A percentile compares a stretch with the other conserved stretches of the same genome.
Evolutionary conservation across 1,284 basidiomycete species (phyloP).

Genomic region (Cutaneotrichosporon dermatis): DNA sequence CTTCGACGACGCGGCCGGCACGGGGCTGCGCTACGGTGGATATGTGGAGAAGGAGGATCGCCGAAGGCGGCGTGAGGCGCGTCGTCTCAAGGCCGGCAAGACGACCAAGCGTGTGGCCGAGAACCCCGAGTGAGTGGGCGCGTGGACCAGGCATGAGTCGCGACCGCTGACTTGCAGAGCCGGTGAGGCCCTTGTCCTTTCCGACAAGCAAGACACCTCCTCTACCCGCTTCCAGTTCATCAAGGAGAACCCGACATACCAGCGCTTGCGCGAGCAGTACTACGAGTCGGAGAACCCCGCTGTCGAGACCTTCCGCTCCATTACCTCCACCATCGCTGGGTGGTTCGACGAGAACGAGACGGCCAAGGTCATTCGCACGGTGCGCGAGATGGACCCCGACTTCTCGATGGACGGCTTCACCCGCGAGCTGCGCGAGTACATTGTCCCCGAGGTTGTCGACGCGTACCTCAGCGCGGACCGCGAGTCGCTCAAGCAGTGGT

Average conservation of each 20-base stretch:
- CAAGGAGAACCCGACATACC: conserved; percentile 58
- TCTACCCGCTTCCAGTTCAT: conserved; percentile 56
- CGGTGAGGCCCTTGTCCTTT: conserved; percentile 73
- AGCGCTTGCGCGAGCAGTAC: conserved; percentile 60
- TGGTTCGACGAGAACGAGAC: conserved; percentile 95
- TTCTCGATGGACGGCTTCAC: conserved; percentile 86
- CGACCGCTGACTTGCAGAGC: conserved; percentile 56
- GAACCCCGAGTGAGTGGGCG: conserved; percentile 68
- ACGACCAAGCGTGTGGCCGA: conserved; percentile 57
- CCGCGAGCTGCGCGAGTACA: conserved; percentile 90
- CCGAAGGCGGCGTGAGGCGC: conserved; percentile 65
- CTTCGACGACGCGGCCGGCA: conserved; percentile 70
- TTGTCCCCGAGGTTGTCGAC: conserved; percentile 95
- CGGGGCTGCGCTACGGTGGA: conserved; percentile 74
- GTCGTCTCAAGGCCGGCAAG: conserved; percentile 77
- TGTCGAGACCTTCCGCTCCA: conserved; percentile 70
- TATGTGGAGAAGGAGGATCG: conserved; percentile 89
- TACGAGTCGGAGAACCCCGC: conserved; percentile 93
- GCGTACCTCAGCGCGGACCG: conserved; percentile 87
- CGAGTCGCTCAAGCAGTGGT: conserved; percentile 83
- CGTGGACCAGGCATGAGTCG: neutral
- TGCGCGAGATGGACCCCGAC: conserved; percentile 79
- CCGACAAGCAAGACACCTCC: conserved; percentile 26
- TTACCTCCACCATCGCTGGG: conserved; percentile 82
- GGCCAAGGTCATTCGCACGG: conserved; percentile 81